Percentiles rank a stretch among this genome's conserved stretches.
Evolutionary conservation across 164 flowering plant genomes (phyloP).

Genomic region (Hamamelis virginiana): DNA sequence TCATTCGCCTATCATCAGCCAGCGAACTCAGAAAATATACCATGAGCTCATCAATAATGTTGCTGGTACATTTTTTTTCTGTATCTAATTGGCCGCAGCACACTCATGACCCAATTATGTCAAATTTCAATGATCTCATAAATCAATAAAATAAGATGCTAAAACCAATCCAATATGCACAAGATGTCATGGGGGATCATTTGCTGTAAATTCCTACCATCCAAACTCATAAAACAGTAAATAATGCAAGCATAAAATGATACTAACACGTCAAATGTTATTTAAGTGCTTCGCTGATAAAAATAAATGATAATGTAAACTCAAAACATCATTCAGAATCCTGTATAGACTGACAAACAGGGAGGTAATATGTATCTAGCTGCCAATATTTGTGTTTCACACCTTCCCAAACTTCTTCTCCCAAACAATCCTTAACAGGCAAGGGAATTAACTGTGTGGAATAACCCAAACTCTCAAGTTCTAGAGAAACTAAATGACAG

Average conservation of each 20-base stretch:
- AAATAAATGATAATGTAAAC: not conserved
- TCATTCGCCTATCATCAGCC: no score
- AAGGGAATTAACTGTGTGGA: constrained; percentile 83
- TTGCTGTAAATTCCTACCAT: not conserved
- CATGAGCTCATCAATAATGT: no score
- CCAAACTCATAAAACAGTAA: not conserved
- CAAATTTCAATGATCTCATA: no score
- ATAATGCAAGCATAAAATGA: not conserved
- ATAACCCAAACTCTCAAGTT: constrained; percentile 80
- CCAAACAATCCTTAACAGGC: constrained; percentile 92
- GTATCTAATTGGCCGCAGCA: no score
- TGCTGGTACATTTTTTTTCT: no score
- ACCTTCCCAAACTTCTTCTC: constrained; percentile 88
- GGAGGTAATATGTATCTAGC: constrained; percentile 92
- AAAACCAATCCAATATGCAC: no score
- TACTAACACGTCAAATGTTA: not conserved
- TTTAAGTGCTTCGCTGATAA: not conserved
- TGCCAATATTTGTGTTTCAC: constrained; percentile 98
- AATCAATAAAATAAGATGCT: no score
- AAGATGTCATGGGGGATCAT: not conserved
- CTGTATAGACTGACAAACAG: constrained; percentile 72
- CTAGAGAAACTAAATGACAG: constrained; percentile 84
- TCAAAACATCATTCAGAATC: constrained; percentile 57
- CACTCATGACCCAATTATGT: no score
- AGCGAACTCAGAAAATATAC: no score